Base-by-base conservation (phyloP, 2,329 filamentous ascomycete genomes). In the Diaporthe eres region DNA sequence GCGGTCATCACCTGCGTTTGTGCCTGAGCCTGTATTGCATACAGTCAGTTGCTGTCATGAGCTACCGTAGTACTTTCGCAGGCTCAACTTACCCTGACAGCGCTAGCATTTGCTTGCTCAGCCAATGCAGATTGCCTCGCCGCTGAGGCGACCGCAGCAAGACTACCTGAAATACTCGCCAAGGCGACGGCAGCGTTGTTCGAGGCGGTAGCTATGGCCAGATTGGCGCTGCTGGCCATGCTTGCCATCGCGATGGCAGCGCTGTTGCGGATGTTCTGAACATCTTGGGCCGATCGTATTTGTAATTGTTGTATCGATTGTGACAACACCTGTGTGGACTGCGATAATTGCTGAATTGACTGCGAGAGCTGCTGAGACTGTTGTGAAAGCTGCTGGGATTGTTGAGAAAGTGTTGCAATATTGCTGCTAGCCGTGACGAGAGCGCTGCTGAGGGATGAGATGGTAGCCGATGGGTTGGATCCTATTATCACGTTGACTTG, bases 21-120 rank as follows among this genome's bases (percentile, higher is more conserved):
- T 19, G 72, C 72, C 42, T 74, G 72, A 17, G 72, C 72, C 72
- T 74, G 19, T 8, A 37, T 44, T n/a, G 22, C 34, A 22, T 15
- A 10, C 7, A 12, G 37, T 58, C 25, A 51, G 22, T 34, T 13
- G n/a, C 9, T 39, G 47, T 25, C 9, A 13, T 53, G 25, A 19
- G 12, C 25, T 47, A 7, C 10, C 28, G 13, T 9, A 10, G n/a
- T 19, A 9, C 13, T 44, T 42, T 13, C 1, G 17, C 39, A 22
- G 13, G 28, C 15, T 3, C 3, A 19, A 70, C 72, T 68, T 12
- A 74, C 72, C 31, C 65, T 65, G 28, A 70, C 61, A 51, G 37
- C 55, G 22, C 60, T 74, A 53, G 72, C 72, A 47, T 68, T 74
- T 65, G 61, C 72, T 39, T 68, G 51, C 19, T 65, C 72, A 28